Conservation (phyloP, 805 yeast species). For the Candida silvicultrix region DNA sequence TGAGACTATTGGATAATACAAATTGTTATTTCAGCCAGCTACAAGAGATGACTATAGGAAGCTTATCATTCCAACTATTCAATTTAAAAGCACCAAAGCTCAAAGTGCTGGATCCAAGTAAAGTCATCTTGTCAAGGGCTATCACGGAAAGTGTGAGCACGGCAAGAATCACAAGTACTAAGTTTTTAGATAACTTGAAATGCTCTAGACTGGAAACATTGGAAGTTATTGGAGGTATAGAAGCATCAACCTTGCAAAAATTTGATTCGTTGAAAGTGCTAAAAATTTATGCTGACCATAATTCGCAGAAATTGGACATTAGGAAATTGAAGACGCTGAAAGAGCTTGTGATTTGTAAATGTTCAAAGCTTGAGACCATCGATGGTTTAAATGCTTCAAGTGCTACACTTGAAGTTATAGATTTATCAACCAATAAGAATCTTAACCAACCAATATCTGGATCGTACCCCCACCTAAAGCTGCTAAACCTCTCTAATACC, state of each 20-base stretch:
- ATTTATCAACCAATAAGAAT: constrained; percentile 1
- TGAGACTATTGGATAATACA: constrained; percentile 17
- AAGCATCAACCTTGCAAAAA: constrained; percentile 2
- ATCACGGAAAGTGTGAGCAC: constrained; percentile 12
- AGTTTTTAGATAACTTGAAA: constrained; percentile 9
- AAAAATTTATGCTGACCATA: constrained; percentile 14
- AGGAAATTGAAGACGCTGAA: constrained; percentile 3
- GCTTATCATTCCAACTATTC: constrained; percentile 16
- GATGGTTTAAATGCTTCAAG: not conserved
- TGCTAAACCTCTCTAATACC: not conserved
- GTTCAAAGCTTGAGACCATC: constrained; percentile 4
- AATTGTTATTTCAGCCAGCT: constrained; percentile 13
- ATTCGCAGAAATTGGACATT: constrained; percentile 4
- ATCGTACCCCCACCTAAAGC: not conserved
- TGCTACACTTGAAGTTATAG: not conserved
- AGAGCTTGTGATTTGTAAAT: constrained; percentile 11
- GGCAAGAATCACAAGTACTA: constrained; percentile 8
- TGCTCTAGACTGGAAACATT: constrained; percentile 6
- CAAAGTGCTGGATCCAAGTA: constrained; percentile 9
- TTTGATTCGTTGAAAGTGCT: constrained; percentile 9
- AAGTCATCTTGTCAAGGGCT: constrained; percentile 9
- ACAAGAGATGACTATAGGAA: constrained; percentile 13
- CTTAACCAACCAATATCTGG: not conserved
- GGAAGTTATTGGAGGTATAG: constrained; percentile 12
- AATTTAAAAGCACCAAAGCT: constrained; percentile 12